Evolutionary conservation across 2,329 filamentous ascomycete species (phyloP).

Genomic region (Colletotrichum lupini): DNA sequence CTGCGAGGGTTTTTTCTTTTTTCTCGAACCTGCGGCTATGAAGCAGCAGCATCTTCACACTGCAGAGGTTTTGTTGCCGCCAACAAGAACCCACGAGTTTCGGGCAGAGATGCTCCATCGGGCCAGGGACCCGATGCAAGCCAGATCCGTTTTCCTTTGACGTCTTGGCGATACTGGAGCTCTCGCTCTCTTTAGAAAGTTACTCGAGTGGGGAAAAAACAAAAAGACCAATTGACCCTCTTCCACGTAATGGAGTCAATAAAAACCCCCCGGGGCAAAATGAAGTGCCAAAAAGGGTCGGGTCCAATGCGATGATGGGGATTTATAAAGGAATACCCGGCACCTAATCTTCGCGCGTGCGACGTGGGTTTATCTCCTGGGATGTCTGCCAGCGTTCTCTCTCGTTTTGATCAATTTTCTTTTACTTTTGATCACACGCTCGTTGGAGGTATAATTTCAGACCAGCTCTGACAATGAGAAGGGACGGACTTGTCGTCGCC

Average conservation of each 20-base stretch:
- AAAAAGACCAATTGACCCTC: neutral
- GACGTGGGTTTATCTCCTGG: neutral
- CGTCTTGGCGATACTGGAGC: slow-evolving; percentile 14
- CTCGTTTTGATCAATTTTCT: neutral
- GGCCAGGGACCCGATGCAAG: slow-evolving; percentile 26
- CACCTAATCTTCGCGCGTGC: neutral
- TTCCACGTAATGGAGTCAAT: slow-evolving; percentile 24
- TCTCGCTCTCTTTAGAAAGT: neutral
- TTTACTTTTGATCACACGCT: neutral
- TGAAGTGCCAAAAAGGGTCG: neutral
- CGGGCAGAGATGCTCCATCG: slow-evolving; percentile 22
- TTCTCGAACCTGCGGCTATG: neutral
- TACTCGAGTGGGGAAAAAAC: neutral
- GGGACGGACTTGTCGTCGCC: neutral
- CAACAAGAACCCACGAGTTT: slow-evolving; percentile 3
- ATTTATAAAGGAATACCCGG: neutral
- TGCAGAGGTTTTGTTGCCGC: neutral
- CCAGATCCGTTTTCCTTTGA: slow-evolving; percentile 8
- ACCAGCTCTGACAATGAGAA: neutral
- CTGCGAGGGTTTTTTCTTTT: neutral
- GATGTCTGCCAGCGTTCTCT: neutral
- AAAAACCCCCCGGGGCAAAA: neutral
- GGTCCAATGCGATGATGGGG: slow-evolving; percentile 11
- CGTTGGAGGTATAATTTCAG: too few relatives aligned
- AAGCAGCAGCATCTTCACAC: neutral